These are phyloP conservation scores for Plectosphaerella cucumerina DNA, from an alignment of 2,329 filamentous ascomycete genomes.

Conservation along the genomic window DNA sequence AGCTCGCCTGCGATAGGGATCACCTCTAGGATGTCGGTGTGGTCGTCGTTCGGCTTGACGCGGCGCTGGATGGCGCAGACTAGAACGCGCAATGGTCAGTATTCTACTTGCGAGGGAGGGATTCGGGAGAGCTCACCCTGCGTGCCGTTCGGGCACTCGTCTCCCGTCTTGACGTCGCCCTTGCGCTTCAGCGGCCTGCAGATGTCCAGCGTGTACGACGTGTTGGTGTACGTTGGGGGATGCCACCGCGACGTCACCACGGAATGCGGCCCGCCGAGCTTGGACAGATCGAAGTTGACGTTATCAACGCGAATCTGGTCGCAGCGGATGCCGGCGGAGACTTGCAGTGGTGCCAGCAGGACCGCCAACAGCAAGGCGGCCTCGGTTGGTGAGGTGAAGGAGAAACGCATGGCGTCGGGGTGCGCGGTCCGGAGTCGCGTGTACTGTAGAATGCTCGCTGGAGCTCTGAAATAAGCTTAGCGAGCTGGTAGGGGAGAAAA, in stretches of 20 bases:
- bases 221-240: conserved; percentile 58
- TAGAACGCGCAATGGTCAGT: conserved; percentile 21
- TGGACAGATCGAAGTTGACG: conserved; percentile 59
- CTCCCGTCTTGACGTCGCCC: conserved; percentile 47
- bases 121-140: conserved; percentile 45
- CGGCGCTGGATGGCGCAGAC: conserved; percentile 72
- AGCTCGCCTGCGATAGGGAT: conserved; percentile 75
- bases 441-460: conserved; percentile 3
- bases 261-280: conserved; percentile 63
- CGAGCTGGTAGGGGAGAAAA: not conserved
- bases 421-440: conserved; percentile 12
- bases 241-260: conserved; percentile 56
- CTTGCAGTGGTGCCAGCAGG: conserved; percentile 28
- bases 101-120: not conserved
- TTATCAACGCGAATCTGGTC: conserved; percentile 54
- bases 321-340: conserved; percentile 55
- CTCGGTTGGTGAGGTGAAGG: conserved; percentile 21
- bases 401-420: conserved; percentile 9
- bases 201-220: conserved; percentile 77
- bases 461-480: not conserved
- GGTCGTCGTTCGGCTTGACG: conserved; percentile 42
- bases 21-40: conserved; percentile 48
- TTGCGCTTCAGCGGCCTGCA: conserved; percentile 64
- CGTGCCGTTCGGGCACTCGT: conserved; percentile 66
- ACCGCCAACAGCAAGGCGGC: conserved; percentile 31